Evolutionary conservation across 2,329 filamentous ascomycete genomes (phyloP), one percentile per base, ranked within the genome.

Genomic region (Colletotrichum destructivum): DNA sequence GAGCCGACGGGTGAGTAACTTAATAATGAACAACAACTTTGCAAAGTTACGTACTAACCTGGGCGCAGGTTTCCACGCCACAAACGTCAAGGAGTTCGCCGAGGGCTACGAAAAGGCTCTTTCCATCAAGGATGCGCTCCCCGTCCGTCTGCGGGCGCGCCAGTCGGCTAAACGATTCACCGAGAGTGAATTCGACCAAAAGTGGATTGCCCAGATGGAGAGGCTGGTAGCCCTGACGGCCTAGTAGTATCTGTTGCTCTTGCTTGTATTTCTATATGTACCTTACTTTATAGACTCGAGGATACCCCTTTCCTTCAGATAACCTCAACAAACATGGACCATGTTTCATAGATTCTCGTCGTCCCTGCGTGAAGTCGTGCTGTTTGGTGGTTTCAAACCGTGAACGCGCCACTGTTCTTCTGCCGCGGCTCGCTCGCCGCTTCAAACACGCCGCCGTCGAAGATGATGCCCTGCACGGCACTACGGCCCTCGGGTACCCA

Each of bases 91-190:
- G 3, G 92, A 98, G 71, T 99, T 97, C 79, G 94, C 96, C 0
- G 85, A 89, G 13, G 94, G 89, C 0, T 99, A 95, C 78, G 90
- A 92, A 74, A 90, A 93, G 78, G 96, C 95, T 0, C 83, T 98
- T 8, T 88, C 88, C 0, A 84, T 96, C 4, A 85, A 90, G 16
- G 90, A 98, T 72, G 93, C 92, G 23, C 82, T 95, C 18, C 90
- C 89, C 0, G 94, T 98, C 86, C 88, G 96, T 26, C 81, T 87
- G 42, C 87, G 96, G 69, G 96, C 96, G 0, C 88, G 95, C 47
- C 85, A 88, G 76, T 97, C 94, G 7, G 93, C 95, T 1, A 89
- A 90, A 82, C 86, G 96, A 57, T 99, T 99, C 79, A 95, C 94
- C 0, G 96, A 98, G 78, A 91, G 93, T 76, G 93, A 92, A 71